Conservation (phyloP, 148 eudicot genomes). For the Silene uniflora region DNA sequence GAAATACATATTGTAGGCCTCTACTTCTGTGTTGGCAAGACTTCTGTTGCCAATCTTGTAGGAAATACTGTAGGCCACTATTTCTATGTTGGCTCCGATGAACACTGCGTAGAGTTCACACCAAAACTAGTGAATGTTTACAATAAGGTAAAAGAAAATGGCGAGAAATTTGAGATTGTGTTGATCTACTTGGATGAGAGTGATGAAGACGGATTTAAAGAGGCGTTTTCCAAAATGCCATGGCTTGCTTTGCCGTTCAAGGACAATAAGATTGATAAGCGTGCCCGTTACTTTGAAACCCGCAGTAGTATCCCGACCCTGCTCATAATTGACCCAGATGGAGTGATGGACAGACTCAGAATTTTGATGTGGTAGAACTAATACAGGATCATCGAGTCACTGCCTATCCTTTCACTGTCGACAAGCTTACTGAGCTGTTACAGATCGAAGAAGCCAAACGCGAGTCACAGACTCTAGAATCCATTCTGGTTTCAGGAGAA, state of each 20-base stretch:
- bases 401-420: conserved; percentile 45
- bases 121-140: conserved; percentile 30
- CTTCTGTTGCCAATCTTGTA: conserved; percentile 35
- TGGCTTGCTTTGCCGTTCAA: conserved; percentile 41
- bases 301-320: conserved; percentile 30
- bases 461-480: conserved; percentile 41
- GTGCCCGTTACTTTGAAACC: conserved; percentile 39
- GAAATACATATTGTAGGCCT: conserved; percentile 45
- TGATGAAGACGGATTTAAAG: conserved; percentile 33
- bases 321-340: conserved; percentile 40
- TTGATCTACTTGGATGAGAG: conserved; percentile 35
- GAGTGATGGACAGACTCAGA: conserved; percentile 44
- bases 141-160: conserved; percentile 31
- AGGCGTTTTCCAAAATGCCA: conserved; percentile 24
- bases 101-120: conserved; percentile 36
- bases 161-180: conserved; percentile 43
- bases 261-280: conserved; percentile 40
- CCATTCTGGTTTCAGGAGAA: conserved; percentile 36
- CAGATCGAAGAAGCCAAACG: conserved; percentile 40
- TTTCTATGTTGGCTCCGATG: conserved; percentile 33
- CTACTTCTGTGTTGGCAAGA: conserved; percentile 37
- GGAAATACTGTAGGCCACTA: conserved; percentile 46
- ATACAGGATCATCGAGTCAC: conserved; percentile 36
- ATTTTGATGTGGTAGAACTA: conserved; percentile 36
- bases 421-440: conserved; percentile 40